Base-by-base conservation (phyloP, 2,329 filamentous ascomycete genomes). In the Aspergillus sp. region DNA sequence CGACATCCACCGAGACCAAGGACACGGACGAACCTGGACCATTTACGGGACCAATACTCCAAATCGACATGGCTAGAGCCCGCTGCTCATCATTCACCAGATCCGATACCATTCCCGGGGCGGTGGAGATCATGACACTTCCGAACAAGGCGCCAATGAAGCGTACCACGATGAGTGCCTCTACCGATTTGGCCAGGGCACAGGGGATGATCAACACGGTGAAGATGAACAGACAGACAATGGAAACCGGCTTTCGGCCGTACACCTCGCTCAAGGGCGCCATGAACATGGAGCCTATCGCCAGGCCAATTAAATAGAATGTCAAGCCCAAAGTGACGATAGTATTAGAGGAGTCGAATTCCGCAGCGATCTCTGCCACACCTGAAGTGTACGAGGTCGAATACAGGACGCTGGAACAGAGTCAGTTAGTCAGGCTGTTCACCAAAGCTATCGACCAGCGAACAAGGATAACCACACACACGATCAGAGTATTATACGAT, bases 11-110 rank as follows among this genome's bases (percentile, higher is more conserved):
- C 6, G 5, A 11, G 36, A 16, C 6, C 7, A 7, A 10, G 4
- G 47, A 42, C 2, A 16, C 14, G 1, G 65, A 68, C 62, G 68
- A 62, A 76, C 75, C 78, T 54, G 77, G 90, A 16, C 90, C 92
- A 69, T 96, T 96, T 73, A 96, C 84, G 0, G 93, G 92, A 0
- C 91, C 92, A 56, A 96, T 87, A 61, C 84, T 86, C 87, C 92
- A 96, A 36, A 96, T 81, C 4, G 87, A 91, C 75, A 96, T 91
- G 47, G 89, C 89, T n/a, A 95, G 77, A 2, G 91, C 91, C 16
- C 93, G 87, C 68, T 90, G 87, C 52, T 96, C 87, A 50, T 94
- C 90, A 14, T 84, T 83, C n/a, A 91, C 87, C 53, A 96, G 88
- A 73, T 97, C 93, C 29, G 90, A 87, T 11, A 96, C 85, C 7